Base-by-base conservation (phyloP, 139 green algal genomes). In the Desmodesmus armatus region DNA sequence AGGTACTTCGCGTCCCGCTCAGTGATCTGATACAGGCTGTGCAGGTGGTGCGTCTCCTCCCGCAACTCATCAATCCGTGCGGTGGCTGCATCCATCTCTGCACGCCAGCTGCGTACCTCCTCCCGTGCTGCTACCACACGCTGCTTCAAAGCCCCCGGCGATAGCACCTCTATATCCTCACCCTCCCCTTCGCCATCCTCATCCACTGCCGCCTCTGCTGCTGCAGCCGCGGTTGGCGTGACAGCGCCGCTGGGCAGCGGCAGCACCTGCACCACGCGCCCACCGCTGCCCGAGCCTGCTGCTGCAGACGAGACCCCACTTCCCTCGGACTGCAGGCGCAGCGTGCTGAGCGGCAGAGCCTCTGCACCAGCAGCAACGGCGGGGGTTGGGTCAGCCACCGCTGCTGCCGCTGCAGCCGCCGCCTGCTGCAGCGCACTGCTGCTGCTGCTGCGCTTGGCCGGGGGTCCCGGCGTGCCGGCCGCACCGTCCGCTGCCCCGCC, bases 1-100 rank as follows among this genome's bases (percentile, higher is more conserved):
- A 93, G 83, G 75, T 93, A 93, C 79, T 84, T 62, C 40, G 76
- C 74, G 47, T 91, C 90, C 3, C 80, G 71, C 60, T 90, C 85
- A 27, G 78, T 76, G 19, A 93, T 75, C 72, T 87, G 44, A 82
- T 60, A 63, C 79, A 49, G 27, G 85, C 89, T 77, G 67, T 82
- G 67, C 39, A 91, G 78, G 51, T 84, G 39, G 0, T 53, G 40
- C 31, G 90, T 60, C 71, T 91, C 88, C 15, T 82, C 87, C 35
- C 29, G 53, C 49, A 80, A 31, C 3, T 49, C 39, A 7, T 49
- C 27, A 2, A 7, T 40, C 17, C 39, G 73, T 3, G 47, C 27
- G 35, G 78, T 41, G 0, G 62, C 63, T 21, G 74, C 77, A 2
- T 83, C 77, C 58, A 40, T 75, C 5, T 55, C 77, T 33, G 55